Base-by-base conservation (phyloP, 306 rosid species). In the Vigna reflexopilosa region DNA sequence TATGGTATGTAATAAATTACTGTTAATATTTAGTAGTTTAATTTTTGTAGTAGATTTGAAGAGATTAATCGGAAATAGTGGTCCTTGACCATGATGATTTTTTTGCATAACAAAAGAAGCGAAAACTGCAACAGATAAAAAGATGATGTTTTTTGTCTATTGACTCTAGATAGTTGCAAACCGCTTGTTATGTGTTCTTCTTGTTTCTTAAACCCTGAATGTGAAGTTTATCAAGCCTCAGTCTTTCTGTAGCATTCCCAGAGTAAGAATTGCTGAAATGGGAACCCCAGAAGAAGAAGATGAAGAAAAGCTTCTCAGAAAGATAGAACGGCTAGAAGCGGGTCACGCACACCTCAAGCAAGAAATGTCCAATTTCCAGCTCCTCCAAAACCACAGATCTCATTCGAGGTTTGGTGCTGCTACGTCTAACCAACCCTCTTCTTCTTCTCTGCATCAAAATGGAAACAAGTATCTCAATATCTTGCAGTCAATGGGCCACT, bases 401-500 rank as follows among this genome's bases (percentile, higher is more conserved):
- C 98, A 89, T 79, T 96, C 99, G 0, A 83, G 91, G 67, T 73
- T 92, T 2, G 89, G 80, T 71, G 40, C 85, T 9, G 67, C 52
- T 22, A 80, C 83, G 4, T 85, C 81, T 84, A 87, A 85, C 72
- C 88, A 58, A 81, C 85, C 83, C 32, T 67, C 93, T 16, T 91
- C 97, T n/a, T 97, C 98, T 49, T 87, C 86, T 45, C 75, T 63
- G 15, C 47, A 52, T 72, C 80, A 78, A 12, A 72, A 77, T 80
- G 90, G 32, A 19, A 88, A 72, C 80, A 94, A 91, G 82, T 93
- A 86, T 85, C 88, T 89, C 77, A 96, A 93, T 79, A 96, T 93
- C 34, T 89, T 96, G 91, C 97, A 96, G 86, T 96, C 98, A 32
- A 88, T 96, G 90, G 99, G 99, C 15, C 99, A 93, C 70, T 76